Evolutionary conservation across 768 basidiomycete genomes (phyloP).

Genomic region (Phanerochaete sordida): DNA sequence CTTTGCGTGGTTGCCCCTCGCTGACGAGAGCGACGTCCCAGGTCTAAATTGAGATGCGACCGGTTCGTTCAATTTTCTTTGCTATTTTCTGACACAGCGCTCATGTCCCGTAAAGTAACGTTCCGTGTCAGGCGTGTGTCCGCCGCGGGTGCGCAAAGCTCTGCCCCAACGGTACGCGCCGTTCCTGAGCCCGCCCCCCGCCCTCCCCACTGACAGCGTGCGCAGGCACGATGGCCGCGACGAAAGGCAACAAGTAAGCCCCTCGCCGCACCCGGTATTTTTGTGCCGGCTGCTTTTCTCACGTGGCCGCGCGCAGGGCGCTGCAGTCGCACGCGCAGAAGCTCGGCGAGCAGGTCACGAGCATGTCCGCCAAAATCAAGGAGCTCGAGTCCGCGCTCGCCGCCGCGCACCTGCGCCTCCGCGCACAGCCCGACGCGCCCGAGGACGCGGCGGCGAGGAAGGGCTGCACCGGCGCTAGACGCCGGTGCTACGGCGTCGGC

Average conservation of each 20-base stretch:
- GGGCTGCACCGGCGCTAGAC: slow-evolving; percentile 8
- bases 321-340: slow-evolving; percentile 48
- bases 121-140: slow-evolving; percentile 55
- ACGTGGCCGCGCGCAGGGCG: slow-evolving; percentile 31
- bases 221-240: slow-evolving; percentile 45
- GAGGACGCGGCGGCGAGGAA: slow-evolving; percentile 12
- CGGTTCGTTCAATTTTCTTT: slow-evolving; percentile 22
- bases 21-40: slow-evolving; percentile 4
- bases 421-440: slow-evolving; percentile 15
- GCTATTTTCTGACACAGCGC: neutral
- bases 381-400: slow-evolving; percentile 44
- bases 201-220: neutral
- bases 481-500: slow-evolving; percentile 14
- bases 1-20: neutral
- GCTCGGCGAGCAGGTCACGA: slow-evolving; percentile 44
- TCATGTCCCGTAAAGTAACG: slow-evolving; percentile 31
- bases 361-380: slow-evolving; percentile 37
- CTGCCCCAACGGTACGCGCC: slow-evolving; percentile 43
- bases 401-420: slow-evolving; percentile 19
- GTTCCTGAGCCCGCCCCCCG: too few relatives aligned
- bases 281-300: neutral
- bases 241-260: slow-evolving; percentile 53
- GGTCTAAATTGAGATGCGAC: slow-evolving; percentile 57
- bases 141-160: slow-evolving; percentile 50
- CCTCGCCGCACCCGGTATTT: neutral